Base-by-base conservation (phyloP, 1,139 yeast species). In the Candida anutae region DNA sequence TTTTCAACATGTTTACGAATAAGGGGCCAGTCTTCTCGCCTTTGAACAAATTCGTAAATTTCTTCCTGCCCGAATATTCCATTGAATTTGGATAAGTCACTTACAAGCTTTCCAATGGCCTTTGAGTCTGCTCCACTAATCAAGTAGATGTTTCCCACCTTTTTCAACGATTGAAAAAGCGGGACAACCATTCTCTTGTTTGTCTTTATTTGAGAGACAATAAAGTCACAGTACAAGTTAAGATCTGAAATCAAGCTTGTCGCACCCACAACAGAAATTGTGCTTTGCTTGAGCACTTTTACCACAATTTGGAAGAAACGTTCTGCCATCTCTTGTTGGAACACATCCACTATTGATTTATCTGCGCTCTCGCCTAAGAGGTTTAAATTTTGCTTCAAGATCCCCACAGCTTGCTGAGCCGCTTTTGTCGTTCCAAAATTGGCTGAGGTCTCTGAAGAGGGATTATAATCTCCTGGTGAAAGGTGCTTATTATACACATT, bases 41-140 rank as follows among this genome's bases (percentile, higher is more conserved):
- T 63, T 43, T 83, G 90, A 4, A 87, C 94, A 58, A 88, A 83
- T 46, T 87, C 95, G 45, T 84, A 82, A 16, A 90, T 80, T 43
- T 90, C 98, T 43, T 90, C 98, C 28, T 94, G 95, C 22, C 79
- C 75, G 48, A 90, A 80, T 5, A 88, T 76, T 2, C 97, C 96
- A 40, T 87, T 81, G 52, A 87, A 90, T 43, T 90, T 74, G 28
- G 83, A 76, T 42, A 85, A 65, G 50, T 87, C 95, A 38, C 93
- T 74, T 25, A 88, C 78, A 39, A 90, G 68, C 35, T 75, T 75
- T 0, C 95, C 98, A 15, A 90, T 66, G 16, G 90, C 87, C 46
- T 80, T 83, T 1, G 95, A 81, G 33, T 77, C 82, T 33, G 70
- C 74, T 12, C 77, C 76, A 26, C 85, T 81, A 17, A 90, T 80